Evolutionary conservation across 345 rosid genomes (phyloP), one percentile per base, ranked within the genome.

Genomic region (Eucalyptus microcorys): DNA sequence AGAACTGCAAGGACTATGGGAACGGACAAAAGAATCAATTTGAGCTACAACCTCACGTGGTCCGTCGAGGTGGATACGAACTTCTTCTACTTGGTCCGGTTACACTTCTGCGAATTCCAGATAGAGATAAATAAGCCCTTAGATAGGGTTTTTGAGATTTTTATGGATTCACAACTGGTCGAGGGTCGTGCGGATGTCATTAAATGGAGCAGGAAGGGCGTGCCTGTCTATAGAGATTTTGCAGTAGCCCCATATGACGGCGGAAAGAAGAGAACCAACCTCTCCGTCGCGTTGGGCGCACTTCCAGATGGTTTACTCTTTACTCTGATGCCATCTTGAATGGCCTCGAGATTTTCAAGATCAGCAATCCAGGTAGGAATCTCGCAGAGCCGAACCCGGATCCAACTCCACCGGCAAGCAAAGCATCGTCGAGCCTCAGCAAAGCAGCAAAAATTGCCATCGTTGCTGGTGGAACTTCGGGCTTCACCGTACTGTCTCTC

Each of bases 291-390:
- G 2, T 53, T 94, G 85, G 92, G 90, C 30, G 93, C 93, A 6
- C 53, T 68, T 2, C 87, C 89, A 6, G 43, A 5, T 17, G n/a
- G 80, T 16, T 45, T 6, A 89, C 94, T 4, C 68, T 45, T 50
- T 90, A 10, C 61, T 89, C 66, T 11, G 94, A 92, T 86, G 91
- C 91, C n/a, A 83, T 90, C n/a, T 40, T 93, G 59, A 93, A 91
- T 71, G 94, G 94, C 26, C 53, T 93, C n/a, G 94, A 94, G 89
- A 87, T 94, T 12, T 92, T 94, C 90, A 94, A 93, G 87, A 86
- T 93, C 49, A 76, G 64, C 49, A 61, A 85, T 27, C 26, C 48
- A 10, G 71, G 32, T 3, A 52, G 88, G 52, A 89, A 88, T 87
- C 86, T 94, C 66, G 92, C 95, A 24, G 93, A 90, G 10, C 89